These are phyloP conservation scores for Litsea cubeba DNA, from an alignment of 164 flowering plant species.

Conservation along the genomic window DNA sequence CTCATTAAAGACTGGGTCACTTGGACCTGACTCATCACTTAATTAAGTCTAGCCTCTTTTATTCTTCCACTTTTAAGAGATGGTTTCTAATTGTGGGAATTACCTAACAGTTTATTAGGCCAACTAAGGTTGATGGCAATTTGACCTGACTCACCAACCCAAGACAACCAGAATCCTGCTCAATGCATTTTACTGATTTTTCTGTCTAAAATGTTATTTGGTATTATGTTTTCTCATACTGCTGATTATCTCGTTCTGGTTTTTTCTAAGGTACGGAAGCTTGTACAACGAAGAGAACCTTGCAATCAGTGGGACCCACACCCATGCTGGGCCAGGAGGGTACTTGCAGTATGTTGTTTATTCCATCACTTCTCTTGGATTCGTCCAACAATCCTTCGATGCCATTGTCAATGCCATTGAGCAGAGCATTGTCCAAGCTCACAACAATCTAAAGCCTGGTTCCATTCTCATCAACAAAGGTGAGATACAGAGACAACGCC, in stretches of 20 bases:
- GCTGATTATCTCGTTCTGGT: not conserved
- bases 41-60: too few species aligned
- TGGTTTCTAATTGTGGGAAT: too few species aligned
- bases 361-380: constrained; percentile 45
- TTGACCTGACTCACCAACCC: too few species aligned
- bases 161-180: too few species aligned
- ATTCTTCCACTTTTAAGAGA: too few species aligned
- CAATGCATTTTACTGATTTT: too few species aligned
- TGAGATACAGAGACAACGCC: not conserved
- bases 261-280: constrained; percentile 39
- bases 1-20: too few species aligned
- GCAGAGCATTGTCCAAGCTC: constrained; percentile 51
- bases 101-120: too few species aligned
- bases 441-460: constrained; percentile 48
- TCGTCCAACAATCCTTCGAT: constrained; percentile 55
- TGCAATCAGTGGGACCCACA: constrained; percentile 67
- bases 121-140: too few species aligned
- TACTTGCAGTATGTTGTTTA: constrained; percentile 53
- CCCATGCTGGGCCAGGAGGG: constrained; percentile 72
- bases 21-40: too few species aligned
- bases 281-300: constrained; percentile 54
- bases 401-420: constrained; percentile 48
- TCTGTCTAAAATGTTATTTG: too few species aligned
- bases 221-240: too few species aligned
- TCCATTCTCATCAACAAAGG: constrained; percentile 53